Evolutionary conservation across 805 yeast species (phyloP).

Genomic region (Komagataella kurtzmanii): DNA sequence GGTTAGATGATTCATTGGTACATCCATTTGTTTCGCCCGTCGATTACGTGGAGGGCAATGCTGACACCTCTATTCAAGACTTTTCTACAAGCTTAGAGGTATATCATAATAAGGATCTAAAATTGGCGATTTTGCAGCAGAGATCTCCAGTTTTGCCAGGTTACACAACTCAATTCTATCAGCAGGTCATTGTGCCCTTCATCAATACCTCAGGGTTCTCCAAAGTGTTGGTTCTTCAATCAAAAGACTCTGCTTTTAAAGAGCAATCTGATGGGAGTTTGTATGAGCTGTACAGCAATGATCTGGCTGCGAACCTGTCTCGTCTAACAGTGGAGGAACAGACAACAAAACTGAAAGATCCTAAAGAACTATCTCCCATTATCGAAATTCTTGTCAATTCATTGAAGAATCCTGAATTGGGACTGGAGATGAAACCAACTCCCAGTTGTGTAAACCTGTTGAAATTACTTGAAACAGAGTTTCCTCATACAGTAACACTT

Average conservation of each 20-base stretch:
- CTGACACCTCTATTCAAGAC: conserved; percentile 7
- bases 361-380: conserved; percentile 6
- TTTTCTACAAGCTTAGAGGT: conserved; percentile 56
- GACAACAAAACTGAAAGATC: conserved; percentile 1
- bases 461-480: conserved; percentile 4
- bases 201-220: conserved; percentile 24
- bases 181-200: conserved; percentile 36
- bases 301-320: conserved; percentile 9
- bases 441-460: conserved; percentile 2
- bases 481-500: conserved; percentile 6
- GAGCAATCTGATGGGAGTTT: conserved; percentile 6
- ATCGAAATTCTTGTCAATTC: conserved; percentile 1
- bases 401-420: background rate
- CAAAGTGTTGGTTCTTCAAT: conserved; percentile 47
- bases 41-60: conserved; percentile 26
- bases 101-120: conserved; percentile 25
- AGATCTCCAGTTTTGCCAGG: conserved; percentile 77
- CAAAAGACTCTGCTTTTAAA: conserved; percentile 50
- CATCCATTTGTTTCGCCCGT: conserved; percentile 80
- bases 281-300: conserved; percentile 12
- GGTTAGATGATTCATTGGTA: conserved; percentile 44
- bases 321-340: conserved; percentile 7
- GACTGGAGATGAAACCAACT: background rate
- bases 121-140: conserved; percentile 58
- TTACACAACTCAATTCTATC: conserved; percentile 32